Percentiles rank a stretch among this genome's conserved stretches.
Conservation (phyloP, 2,329 filamentous ascomycete species). For the Claviceps fusiformis region DNA sequence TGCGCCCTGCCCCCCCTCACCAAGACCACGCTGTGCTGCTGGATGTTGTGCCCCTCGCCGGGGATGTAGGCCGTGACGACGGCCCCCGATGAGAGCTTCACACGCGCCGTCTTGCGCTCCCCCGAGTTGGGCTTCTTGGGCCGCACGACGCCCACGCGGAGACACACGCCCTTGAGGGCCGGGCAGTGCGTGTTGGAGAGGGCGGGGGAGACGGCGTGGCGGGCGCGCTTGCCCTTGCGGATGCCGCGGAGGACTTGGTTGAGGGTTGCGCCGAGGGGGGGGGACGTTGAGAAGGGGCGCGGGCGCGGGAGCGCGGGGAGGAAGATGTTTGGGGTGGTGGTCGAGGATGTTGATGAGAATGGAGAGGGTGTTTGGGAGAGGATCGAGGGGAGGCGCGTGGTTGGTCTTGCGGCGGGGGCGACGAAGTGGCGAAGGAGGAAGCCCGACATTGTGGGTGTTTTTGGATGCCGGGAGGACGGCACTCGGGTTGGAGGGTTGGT, state of each 20-base stretch:
- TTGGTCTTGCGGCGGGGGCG: conserved; percentile 10
- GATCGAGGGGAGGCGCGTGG: conserved; percentile 8
- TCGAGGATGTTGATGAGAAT: neutral
- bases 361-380: conserved; percentile 3
- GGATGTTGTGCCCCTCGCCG: conserved; percentile 95
- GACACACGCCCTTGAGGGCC: conserved; percentile 86
- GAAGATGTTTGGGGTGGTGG: neutral
- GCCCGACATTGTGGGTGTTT: conserved; percentile 17
- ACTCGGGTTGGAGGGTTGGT: too few species aligned
- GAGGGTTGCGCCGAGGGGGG: conserved; percentile 46
- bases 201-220: conserved; percentile 79
- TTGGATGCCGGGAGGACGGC: too few species aligned
- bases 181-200: conserved; percentile 56
- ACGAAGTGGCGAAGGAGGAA: conserved; percentile 23
- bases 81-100: conserved; percentile 74
- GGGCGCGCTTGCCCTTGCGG: conserved; percentile 63
- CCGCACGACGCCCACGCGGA: conserved; percentile 85
- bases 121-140: conserved; percentile 99
- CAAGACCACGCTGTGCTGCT: conserved; percentile 95
- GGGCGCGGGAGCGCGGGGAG: neutral
- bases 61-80: conserved; percentile 90
- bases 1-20: conserved; percentile 87
- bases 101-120: conserved; percentile 87
- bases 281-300: conserved; percentile 43
- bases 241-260: conserved; percentile 67